Evolutionary conservation across 2,329 filamentous ascomycete genomes (phyloP).

Genomic region (Curvularia hawaiiensis): DNA sequence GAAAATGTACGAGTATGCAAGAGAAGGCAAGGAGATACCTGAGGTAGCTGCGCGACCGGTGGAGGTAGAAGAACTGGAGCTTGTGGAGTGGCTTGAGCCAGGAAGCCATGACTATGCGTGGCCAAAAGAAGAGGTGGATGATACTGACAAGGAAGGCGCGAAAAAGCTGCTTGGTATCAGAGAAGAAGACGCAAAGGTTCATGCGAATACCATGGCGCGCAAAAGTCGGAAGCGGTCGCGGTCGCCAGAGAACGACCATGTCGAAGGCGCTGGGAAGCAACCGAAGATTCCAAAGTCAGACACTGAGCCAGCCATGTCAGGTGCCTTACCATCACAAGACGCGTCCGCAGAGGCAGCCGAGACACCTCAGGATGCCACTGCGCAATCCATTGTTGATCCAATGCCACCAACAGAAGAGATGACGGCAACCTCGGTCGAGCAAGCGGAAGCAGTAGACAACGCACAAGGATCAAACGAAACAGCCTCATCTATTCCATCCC

Average conservation of each 20-base stretch:
- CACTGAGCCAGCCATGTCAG: conserved; percentile 41
- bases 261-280: conserved; percentile 24
- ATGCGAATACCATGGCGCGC: conserved; percentile 31
- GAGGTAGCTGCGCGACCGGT: conserved; percentile 84
- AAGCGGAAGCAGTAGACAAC: background rate
- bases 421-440: background rate
- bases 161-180: conserved; percentile 64
- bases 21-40: conserved; percentile 85
- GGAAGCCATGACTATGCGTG: conserved; percentile 79
- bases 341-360: background rate
- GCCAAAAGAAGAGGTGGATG: conserved; percentile 78
- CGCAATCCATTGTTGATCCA: background rate
- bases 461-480: background rate
- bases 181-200: conserved; percentile 32
- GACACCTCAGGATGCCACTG: background rate
- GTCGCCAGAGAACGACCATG: conserved; percentile 18
- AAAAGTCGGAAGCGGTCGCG: conserved; percentile 33
- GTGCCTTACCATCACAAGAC: conserved; percentile 33
- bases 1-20: conserved; percentile 92
- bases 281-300: conserved; percentile 35
- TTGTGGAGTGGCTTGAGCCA: conserved; percentile 83
- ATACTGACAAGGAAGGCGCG: conserved; percentile 75
- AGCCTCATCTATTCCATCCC: background rate
- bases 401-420: conserved; percentile 4
- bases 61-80: conserved; percentile 75